These are phyloP conservation scores for Torulaspora franciscae DNA, from an alignment of 805 yeast species.

Conservation along the genomic window DNA sequence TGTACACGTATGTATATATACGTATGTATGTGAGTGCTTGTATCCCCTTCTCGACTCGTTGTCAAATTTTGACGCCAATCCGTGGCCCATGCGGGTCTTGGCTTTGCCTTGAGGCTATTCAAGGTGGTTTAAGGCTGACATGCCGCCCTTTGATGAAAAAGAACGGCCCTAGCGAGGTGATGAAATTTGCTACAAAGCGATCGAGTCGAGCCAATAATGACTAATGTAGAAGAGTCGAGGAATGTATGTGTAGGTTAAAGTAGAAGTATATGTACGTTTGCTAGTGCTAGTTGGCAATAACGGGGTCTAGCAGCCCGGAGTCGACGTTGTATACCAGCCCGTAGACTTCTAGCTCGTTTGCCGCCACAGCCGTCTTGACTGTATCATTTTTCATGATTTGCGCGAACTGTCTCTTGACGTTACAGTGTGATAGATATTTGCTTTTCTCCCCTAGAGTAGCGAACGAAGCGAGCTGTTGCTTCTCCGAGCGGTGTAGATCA, in stretches of 20 bases:
- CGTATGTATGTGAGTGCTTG: no score
- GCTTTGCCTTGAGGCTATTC: background rate
- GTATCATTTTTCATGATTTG: slow-evolving; percentile 51
- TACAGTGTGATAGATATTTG: slow-evolving; percentile 64
- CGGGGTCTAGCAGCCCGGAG: slow-evolving; percentile 54
- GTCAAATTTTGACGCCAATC: background rate
- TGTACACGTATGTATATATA: no score
- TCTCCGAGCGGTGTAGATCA: slow-evolving; percentile 60
- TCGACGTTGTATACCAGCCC: slow-evolving; percentile 82
- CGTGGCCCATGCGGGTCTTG: background rate
- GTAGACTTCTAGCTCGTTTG: slow-evolving; percentile 66
- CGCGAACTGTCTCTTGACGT: slow-evolving; percentile 67
- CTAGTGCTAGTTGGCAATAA: slow-evolving; percentile 1
- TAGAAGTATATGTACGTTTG: background rate
- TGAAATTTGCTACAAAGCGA: background rate
- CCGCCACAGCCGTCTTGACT: slow-evolving; percentile 59
- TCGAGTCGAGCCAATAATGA: background rate
- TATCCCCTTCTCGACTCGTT: no score
- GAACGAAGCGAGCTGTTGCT: slow-evolving; percentile 45
- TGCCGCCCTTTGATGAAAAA: background rate
- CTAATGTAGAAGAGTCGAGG: background rate
- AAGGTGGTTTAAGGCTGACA: background rate
- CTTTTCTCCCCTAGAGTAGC: slow-evolving; percentile 50
- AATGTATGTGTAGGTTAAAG: background rate
- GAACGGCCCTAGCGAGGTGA: background rate